These are phyloP conservation scores for Cymbidium sinense DNA, from an alignment of 106 monocot genomes.

Conservation along the genomic window DNA sequence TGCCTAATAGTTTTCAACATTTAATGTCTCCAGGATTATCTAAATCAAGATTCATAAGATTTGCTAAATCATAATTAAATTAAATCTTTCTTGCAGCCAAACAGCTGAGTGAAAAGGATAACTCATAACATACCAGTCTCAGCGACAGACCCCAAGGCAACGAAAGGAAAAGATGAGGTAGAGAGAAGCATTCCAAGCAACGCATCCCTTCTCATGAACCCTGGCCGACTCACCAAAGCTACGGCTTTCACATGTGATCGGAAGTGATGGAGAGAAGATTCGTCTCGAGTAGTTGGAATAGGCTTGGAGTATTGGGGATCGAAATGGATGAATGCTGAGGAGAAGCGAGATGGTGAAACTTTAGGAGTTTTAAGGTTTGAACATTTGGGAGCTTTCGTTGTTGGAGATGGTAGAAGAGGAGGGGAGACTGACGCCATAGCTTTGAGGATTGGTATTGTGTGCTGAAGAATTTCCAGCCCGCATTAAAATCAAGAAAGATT, in stretches of 20 bases:
- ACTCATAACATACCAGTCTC: slow-evolving; percentile 24
- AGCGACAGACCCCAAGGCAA: slow-evolving; percentile 25
- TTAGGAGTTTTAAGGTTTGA: neutral
- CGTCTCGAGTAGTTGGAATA: neutral
- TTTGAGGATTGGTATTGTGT: no score
- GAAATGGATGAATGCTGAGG: neutral
- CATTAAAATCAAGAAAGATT: no score
- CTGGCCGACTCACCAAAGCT: slow-evolving; percentile 2
- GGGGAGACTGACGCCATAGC: neutral
- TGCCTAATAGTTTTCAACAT: no score
- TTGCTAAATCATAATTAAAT: no score
- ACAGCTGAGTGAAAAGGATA: neutral
- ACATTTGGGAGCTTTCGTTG: neutral
- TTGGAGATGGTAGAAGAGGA: neutral
- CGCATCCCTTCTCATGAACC: slow-evolving; percentile 40
- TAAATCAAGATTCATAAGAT: no score
- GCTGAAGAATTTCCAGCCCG: no score
- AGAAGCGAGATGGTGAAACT: neutral
- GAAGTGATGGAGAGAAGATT: neutral
- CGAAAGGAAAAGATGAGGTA: slow-evolving; percentile 23
- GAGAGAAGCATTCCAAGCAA: slow-evolving; percentile 36
- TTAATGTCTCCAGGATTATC: no score
- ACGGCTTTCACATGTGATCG: neutral
- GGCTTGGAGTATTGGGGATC: neutral
- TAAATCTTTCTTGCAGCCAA: no score